Conservation (phyloP, 352 stramenopile genomes). For the Phytophthora vignae region DNA sequence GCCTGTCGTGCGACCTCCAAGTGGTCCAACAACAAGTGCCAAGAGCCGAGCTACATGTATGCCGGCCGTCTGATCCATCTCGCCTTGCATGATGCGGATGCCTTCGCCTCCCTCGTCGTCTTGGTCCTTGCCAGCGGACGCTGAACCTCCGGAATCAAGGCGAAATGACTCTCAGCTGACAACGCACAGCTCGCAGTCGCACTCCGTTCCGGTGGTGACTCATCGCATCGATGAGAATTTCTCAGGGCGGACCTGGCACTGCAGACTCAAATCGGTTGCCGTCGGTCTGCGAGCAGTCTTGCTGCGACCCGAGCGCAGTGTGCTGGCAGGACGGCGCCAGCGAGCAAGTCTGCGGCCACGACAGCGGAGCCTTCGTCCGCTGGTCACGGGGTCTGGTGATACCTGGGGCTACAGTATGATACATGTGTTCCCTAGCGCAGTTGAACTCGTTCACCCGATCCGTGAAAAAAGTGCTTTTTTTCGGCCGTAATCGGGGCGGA, state of each 20-base stretch:
- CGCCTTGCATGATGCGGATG: neutral
- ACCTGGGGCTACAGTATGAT: too few species aligned
- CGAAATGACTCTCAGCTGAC: neutral
- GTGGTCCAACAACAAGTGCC: too few species aligned
- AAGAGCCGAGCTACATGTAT: neutral
- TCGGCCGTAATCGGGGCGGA: constrained; percentile 25
- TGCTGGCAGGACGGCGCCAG: neutral
- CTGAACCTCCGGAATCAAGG: neutral
- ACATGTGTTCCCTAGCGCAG: neutral
- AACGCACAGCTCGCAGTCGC: neutral
- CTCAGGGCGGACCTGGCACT: neutral
- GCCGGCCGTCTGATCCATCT: neutral
- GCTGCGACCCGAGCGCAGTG: neutral
- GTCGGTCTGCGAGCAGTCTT: neutral
- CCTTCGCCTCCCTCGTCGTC: neutral
- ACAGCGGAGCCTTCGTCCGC: neutral
- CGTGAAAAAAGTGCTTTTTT: constrained; percentile 26
- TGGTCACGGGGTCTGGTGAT: neutral
- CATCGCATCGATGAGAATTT: neutral
- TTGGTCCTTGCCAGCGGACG: neutral
- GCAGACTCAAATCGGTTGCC: neutral
- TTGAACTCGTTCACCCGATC: neutral
- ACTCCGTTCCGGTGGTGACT: constrained; percentile 3
- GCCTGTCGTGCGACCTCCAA: too few species aligned
- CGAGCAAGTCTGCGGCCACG: neutral